phyloP scores from a whole-genome alignment of 1,284 basidiomycete genomes.

The Apiotrichum domesticum region DNA sequence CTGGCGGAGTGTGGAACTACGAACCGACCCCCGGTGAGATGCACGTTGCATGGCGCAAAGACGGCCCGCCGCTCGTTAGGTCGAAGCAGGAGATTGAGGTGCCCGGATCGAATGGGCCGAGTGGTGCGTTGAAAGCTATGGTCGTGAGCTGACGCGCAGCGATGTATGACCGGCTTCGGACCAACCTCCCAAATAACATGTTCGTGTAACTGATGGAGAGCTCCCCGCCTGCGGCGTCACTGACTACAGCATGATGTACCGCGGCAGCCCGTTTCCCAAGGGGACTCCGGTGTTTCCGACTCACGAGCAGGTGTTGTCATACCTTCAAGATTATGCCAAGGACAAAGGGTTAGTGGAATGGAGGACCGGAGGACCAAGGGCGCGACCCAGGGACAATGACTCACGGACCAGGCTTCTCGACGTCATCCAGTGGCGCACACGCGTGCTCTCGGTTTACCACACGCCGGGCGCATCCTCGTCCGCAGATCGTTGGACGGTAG shows the following conservation, averaged over 20 bases:
- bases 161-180: constrained; percentile 21
- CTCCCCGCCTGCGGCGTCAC: too few species aligned
- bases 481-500: constrained; percentile 17
- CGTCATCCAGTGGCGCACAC: constrained; percentile 28
- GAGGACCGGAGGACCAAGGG: too few species aligned
- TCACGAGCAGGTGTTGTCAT: constrained; percentile 14
- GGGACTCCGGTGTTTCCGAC: constrained; percentile 17
- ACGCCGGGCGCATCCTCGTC: constrained; percentile 4
- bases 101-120: constrained; percentile 12
- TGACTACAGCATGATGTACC: constrained; percentile 19
- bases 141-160: constrained; percentile 4
- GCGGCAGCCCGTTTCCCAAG: constrained; percentile 15
- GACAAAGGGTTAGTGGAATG: constrained; percentile 11
- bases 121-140: constrained; percentile 7
- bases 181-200: constrained; percentile 36
- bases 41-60: constrained; percentile 11
- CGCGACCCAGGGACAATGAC: neutral
- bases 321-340: constrained; percentile 15
- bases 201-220: constrained; percentile 2
- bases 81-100: constrained; percentile 7
- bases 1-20: constrained; percentile 27
- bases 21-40: constrained; percentile 14
- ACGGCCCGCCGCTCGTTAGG: constrained; percentile 9
- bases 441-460: constrained; percentile 15
- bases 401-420: constrained; percentile 5